Conservation (phyloP, 768 basidiomycete species). For the Lactarius vividus region DNA sequence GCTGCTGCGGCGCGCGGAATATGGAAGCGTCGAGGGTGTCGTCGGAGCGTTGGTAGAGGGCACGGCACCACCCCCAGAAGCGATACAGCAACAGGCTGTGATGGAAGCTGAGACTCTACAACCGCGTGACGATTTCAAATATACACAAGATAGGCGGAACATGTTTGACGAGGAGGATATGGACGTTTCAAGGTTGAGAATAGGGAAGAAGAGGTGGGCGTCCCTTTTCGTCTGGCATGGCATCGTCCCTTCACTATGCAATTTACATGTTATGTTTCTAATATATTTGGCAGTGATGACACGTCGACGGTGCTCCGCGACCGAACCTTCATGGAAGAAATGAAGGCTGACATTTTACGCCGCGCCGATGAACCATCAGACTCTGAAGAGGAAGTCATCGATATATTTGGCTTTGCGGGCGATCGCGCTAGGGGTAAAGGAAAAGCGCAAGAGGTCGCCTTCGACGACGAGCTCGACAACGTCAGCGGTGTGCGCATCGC, state of each 20-base stretch:
- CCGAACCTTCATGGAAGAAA: slow-evolving; percentile 57
- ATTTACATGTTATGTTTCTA: slow-evolving; percentile 16
- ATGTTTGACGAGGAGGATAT: slow-evolving; percentile 72
- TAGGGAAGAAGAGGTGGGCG: slow-evolving; percentile 65
- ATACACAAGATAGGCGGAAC: slow-evolving; percentile 56
- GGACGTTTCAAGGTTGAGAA: slow-evolving; percentile 54
- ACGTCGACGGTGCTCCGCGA: slow-evolving; percentile 50
- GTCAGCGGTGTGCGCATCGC: slow-evolving; percentile 46
- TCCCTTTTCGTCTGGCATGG: background rate
- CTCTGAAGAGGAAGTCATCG: slow-evolving; percentile 51
- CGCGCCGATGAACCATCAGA: slow-evolving; percentile 65
- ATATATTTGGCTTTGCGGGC: slow-evolving; percentile 33
- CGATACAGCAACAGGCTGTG: slow-evolving; percentile 31
- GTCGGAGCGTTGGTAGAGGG: slow-evolving; percentile 76
- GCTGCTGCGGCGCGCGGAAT: slow-evolving; percentile 49
- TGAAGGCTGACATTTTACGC: slow-evolving; percentile 82
- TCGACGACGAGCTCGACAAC: slow-evolving; percentile 55
- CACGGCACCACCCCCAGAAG: slow-evolving; percentile 48
- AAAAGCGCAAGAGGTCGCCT: slow-evolving; percentile 36
- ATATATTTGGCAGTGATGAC: slow-evolving; percentile 41
- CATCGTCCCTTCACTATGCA: background rate
- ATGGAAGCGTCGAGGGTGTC: slow-evolving; percentile 56
- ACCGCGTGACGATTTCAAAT: slow-evolving; percentile 29
- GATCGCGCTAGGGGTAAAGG: slow-evolving; percentile 22
- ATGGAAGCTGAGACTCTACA: slow-evolving; percentile 13